Evolutionary conservation across 2,329 filamentous ascomycete genomes (phyloP), one percentile per base, ranked within the genome.

Genomic region (Fusarium hostae): DNA sequence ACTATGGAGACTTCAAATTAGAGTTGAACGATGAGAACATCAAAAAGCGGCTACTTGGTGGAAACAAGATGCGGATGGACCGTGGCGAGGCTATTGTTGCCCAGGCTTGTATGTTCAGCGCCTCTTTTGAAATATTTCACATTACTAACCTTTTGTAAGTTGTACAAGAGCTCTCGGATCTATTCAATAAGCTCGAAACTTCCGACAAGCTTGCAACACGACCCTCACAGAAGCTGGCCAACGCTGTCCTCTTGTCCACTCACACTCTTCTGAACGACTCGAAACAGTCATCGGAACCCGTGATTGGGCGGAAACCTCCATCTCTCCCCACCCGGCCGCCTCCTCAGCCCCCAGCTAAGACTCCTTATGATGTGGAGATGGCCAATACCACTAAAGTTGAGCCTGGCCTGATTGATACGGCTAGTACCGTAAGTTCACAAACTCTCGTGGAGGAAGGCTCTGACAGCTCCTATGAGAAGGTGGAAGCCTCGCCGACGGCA

Each of bases 191-290:
- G 63, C 89, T 97, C 77, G 90, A 92, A 64, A 87, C 85, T 3
- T 90, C 91, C 2, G 83, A 87, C 8, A 84, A 86, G 43, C 82
- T 86, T 15, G 90, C 87, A 18, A 89, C 95, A 34, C 88, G 86
- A 44, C 94, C 94, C 3, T 90, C 91, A 7, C 91, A 92, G 73
- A 89, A 94, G 71, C 86, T 97, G 41, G 94, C 94, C 32, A 91
- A 94, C 54, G 87, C 95, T 40, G 94, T 94, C 2, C 85, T 97
- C 26, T 88, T 93, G 3, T 85, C 84, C 6, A 85, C 84, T 0
- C 80, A 81, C 45, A 80, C 80, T 3, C 75, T 82, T 9, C 75
- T 82, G 6, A 78, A 78, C 32, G 77, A 78, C 28, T 58, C 77
- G 1, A 80, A 80, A 56, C 71, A 76, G 52, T 40, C 75, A 9